Base-by-base conservation (phyloP, 2,329 filamentous ascomycete genomes). In the Hymenoscyphus linearis region DNA sequence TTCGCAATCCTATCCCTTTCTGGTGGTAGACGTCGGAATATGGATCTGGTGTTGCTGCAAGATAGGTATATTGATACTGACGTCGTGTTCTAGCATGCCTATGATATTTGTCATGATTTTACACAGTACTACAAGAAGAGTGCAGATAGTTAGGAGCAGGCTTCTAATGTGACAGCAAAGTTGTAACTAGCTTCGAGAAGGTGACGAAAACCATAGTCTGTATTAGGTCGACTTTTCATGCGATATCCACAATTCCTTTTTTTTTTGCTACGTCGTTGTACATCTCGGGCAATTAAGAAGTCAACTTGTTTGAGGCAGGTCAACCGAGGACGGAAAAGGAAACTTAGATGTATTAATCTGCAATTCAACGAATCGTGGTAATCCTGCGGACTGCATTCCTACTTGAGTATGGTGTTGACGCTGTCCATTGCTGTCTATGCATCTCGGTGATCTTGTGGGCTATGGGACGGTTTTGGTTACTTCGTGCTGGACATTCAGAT, bases 101-200 rank as follows among this genome's bases (percentile, higher is more conserved):
- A 57, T 52, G 55, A 57, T 50, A 57, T 57, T 35, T 57, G 55
- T 44, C 57, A 58, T 35, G 57, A 58, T 34, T 58, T 58, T 12
- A 58, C 27, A 22, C 57, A 58, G 18, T 58, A 58, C 16, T 50
- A 50, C 10, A 25, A 22, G 3, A 26, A 50, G 18, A 50, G 18
- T 50, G 10, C 2, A 13, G 44, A 50, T 10, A 22, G n/a, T n/a
- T n/a, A n/a, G n/a, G n/a, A n/a, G n/a, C n/a, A 44, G 22, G 16
- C 37, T 10, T 9, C 16, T 10, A 44, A n/a, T 18, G 12, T 18
- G 16, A n/a, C n/a, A 9, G 37, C 37, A 44, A 44, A 44, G n/a
- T 44, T 44, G n/a, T 44, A 9, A 18, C 6, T 44, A 7, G 7
- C 14, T 12, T 36, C 22, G 22, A n/a, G 37, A 44, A 44, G 37